Conservation (phyloP, 257 asterid genomes). For the Ajuga chamaepitys region DNA sequence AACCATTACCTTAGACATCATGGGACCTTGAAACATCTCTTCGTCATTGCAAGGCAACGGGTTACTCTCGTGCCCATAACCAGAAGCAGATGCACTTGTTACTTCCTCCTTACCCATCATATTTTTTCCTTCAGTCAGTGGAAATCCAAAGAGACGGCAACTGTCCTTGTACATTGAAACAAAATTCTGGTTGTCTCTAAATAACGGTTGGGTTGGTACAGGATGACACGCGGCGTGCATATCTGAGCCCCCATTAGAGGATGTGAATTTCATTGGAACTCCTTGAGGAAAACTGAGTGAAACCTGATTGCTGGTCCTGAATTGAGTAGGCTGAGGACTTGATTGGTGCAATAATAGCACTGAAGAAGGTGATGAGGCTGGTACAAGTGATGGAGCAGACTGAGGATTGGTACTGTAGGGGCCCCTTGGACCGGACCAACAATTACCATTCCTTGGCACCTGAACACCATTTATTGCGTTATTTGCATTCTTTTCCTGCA, state of each 20-base stretch:
- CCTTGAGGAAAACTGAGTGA: constrained; percentile 30
- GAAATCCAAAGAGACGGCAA: constrained; percentile 84
- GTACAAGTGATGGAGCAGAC: constrained; percentile 22
- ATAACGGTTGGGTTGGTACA: constrained; percentile 35
- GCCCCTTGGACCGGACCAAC: constrained; percentile 35
- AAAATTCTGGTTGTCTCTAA: constrained; percentile 28
- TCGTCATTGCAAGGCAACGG: constrained; percentile 32
- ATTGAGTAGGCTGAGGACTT: constrained; percentile 32
- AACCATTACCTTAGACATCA: constrained; percentile 32
- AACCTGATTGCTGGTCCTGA: constrained; percentile 21
- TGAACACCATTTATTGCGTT: constrained; percentile 28
- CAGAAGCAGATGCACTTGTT: constrained; percentile 14
- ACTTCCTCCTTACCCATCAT: constrained; percentile 21
- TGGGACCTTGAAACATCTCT: constrained; percentile 34
- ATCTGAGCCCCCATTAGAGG: constrained; percentile 20
- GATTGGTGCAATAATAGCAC: constrained; percentile 42
- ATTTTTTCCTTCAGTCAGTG: constrained; percentile 58
- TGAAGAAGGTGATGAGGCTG: constrained; percentile 47
- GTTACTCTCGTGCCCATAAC: constrained; percentile 15
- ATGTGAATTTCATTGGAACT: constrained; percentile 17
- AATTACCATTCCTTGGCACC: constrained; percentile 34
- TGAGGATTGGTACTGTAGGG: constrained; percentile 27
- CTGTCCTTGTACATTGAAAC: constrained; percentile 45
- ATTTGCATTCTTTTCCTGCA: constrained; percentile 24
- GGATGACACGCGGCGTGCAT: constrained; percentile 21